Evolutionary conservation across 192 early-diverging fungal species (phyloP).

Genomic region (Nowakowskiella sp.): DNA sequence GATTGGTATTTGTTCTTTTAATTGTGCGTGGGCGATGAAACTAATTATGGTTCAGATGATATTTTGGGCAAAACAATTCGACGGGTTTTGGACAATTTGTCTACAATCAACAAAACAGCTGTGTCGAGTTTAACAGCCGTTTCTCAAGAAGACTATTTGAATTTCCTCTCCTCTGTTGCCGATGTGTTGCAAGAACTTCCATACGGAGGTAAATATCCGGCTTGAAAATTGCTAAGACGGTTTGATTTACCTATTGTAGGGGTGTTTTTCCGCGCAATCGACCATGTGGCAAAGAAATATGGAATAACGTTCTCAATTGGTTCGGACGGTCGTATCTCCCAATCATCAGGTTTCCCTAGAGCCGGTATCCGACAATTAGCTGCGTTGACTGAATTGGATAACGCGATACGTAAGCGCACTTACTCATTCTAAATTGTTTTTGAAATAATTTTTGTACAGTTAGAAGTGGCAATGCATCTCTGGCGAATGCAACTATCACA

Average conservation of each 20-base stretch:
- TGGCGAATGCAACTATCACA: constrained; percentile 39
- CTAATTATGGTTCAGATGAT: background rate
- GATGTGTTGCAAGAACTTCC: constrained; percentile 41
- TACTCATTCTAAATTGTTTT: constrained; percentile 37
- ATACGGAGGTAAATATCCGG: constrained; percentile 27
- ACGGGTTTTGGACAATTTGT: constrained; percentile 20
- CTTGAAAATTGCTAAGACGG: background rate
- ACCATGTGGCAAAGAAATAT: constrained; percentile 36
- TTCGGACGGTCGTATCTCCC: constrained; percentile 29
- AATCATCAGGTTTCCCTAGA: constrained; percentile 41
- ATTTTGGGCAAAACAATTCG: constrained; percentile 9
- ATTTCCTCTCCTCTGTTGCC: constrained; percentile 26
- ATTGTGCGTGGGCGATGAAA: too few relatives aligned
- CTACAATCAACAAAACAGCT: constrained; percentile 25
- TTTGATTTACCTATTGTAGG: background rate
- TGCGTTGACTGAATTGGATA: constrained; percentile 31
- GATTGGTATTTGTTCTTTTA: too few relatives aligned
- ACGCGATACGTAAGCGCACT: constrained; percentile 8
- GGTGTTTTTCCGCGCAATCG: constrained; percentile 41
- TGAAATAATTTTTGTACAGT: constrained; percentile 37
- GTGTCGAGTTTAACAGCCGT: background rate
- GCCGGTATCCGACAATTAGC: constrained; percentile 39
- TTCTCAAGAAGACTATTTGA: constrained; percentile 1
- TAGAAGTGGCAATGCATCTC: constrained; percentile 24
- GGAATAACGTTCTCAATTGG: constrained; percentile 49